Evolutionary conservation across 306 rosid genomes (phyloP), one percentile per base, ranked within the genome.

Genomic region (Trichosanthes truncata): DNA sequence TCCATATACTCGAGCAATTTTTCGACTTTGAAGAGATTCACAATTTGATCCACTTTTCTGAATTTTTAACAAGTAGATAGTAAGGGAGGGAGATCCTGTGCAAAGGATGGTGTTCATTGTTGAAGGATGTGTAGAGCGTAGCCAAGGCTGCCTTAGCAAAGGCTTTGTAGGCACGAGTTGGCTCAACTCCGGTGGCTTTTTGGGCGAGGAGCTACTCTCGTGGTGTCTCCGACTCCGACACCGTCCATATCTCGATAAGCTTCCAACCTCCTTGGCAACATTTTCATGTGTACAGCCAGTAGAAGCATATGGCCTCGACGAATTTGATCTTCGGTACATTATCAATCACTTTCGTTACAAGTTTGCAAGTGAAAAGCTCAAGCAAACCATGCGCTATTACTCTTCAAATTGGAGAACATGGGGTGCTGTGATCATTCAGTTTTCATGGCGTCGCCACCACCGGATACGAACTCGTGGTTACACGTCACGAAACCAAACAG

Each of bases 341-440:
- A 92, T 97, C 0, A 93, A 95, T 40, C 97, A 92, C 62, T 95
- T 95, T 78, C 83, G 97, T 2, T 95, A 95, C 89, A 92, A 89
- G 72, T 95, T 95, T 35, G 92, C 96, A 3, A 95, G 90, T 20
- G 97, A 92, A 80, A 90, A 95, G 76, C 89, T 92, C 1, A 95
- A 95, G 83, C 79, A 92, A 81, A 91, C 98, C 0, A 91, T 97
- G 0, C 90, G 97, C 68, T 95, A 95, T 77, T 92, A 95, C 88
- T 95, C 98, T 1, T 95, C 98, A 0, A 92, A 95, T 86, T 95
- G 98, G 98, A 80, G 97, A 74, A 95, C 97, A 6, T 95, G 98
- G 98, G 98, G 93, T 9, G 90, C 98, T 18, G 97, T 92, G 20
- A 91, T 86, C 46, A 85, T 95, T 62, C 98, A 95, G 77, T 80